A percentile compares a stretch with the other conserved stretches of the same genome.
These are phyloP conservation scores for Myxozyma vanderwaltii DNA, from an alignment of 805 yeast genomes.

Conservation along the genomic window DNA sequence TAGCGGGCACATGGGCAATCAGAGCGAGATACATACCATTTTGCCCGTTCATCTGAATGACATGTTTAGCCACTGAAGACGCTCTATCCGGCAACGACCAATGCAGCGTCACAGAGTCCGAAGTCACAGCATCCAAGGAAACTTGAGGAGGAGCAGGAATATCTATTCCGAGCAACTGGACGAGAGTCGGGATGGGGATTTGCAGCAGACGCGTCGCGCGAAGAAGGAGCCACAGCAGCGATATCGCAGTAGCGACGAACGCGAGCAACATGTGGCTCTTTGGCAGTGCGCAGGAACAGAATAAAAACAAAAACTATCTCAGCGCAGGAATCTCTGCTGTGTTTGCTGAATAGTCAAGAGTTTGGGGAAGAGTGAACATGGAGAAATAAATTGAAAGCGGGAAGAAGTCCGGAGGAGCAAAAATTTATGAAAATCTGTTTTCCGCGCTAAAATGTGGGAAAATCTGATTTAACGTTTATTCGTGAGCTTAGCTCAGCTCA, in stretches of 20 bases:
- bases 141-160: conserved; percentile 43
- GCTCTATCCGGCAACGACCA: conserved; percentile 43
- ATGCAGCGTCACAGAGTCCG: conserved; percentile 40
- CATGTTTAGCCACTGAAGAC: conserved; percentile 38
- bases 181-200: conserved; percentile 42
- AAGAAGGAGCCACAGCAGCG: conserved; percentile 43
- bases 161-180: conserved; percentile 43
- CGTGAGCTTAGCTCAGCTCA: no score
- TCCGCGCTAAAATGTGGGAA: no score
- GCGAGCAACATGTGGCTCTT: conserved; percentile 29
- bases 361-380: no score
- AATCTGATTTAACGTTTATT: no score
- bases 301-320: no score
- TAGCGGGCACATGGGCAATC: no score
- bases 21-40: conserved; percentile 33
- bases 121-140: conserved; percentile 40
- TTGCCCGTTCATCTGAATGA: conserved; percentile 42
- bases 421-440: no score
- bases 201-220: conserved; percentile 42
- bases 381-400: neutral
- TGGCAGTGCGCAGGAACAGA: no score
- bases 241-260: conserved; percentile 37
- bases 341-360: no score
- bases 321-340: no score
- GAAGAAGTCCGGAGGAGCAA: neutral